A percentile compares a stretch with the other conserved stretches of the same genome.
Evolutionary conservation across 352 stramenopile genomes (phyloP).

Genomic region (Globisporangium acanthophoron): DNA sequence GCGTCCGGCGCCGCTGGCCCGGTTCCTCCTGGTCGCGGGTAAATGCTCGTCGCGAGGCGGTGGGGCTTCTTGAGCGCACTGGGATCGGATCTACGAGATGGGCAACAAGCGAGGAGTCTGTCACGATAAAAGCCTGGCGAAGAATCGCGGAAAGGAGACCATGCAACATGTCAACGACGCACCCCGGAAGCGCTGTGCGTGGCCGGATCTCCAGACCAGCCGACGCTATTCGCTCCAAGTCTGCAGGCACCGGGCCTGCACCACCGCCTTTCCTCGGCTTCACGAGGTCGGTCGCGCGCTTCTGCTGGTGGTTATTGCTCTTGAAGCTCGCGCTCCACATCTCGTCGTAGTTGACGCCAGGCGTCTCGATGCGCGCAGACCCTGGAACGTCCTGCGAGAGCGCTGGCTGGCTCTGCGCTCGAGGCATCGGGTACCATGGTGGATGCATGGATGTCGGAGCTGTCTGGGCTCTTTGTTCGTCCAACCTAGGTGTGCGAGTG

Average conservation of each 20-base stretch:
- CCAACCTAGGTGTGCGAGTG: conserved; percentile 7
- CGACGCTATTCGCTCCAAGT: conserved; percentile 26
- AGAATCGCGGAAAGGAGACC: not conserved
- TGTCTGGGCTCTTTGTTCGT: conserved; percentile 35
- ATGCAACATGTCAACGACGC: not conserved
- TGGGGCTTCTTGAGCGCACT: conserved; percentile 24
- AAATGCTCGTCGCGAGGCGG: conserved; percentile 24
- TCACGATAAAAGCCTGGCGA: not conserved
- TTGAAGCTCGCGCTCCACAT: conserved; percentile 61
- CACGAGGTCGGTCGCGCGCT: conserved; percentile 4
- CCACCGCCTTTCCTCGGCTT: conserved; percentile 9
- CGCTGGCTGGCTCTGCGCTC: conserved; percentile 31
- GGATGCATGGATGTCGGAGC: conserved; percentile 15
- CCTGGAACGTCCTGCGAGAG: not conserved
- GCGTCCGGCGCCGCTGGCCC: not conserved
- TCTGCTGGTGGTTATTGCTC: conserved; percentile 13
- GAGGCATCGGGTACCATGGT: conserved; percentile 24
- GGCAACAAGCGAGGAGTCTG: too few relatives aligned
- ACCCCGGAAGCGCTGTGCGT: conserved; percentile 10
- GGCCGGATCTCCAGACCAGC: conserved; percentile 23
- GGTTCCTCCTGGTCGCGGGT: conserved; percentile 21
- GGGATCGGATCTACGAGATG: conserved; percentile 2
- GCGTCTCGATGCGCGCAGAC: conserved; percentile 1
- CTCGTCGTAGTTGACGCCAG: conserved; percentile 40
- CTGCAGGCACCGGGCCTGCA: not conserved